Evolutionary conservation across 352 stramenopile species (phyloP), one percentile per base, ranked within the genome.

Genomic region (Pythium scleroteichum): DNA sequence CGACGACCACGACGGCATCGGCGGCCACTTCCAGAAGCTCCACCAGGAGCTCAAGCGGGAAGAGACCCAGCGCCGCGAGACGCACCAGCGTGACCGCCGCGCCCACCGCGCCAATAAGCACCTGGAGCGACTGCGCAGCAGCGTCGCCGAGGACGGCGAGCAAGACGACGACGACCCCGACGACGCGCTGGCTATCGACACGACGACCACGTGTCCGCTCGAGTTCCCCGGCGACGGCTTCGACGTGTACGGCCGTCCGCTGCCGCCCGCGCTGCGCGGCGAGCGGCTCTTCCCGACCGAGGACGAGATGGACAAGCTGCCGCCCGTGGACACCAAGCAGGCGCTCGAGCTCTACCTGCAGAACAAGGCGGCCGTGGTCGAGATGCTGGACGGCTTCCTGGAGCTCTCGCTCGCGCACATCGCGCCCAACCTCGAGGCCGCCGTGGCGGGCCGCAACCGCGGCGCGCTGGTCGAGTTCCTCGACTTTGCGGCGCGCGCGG

Each of bases 311-410:
- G 75, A 82, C 47, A 55, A 71, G n/a, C 49, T 90, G 13, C 71
- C 79, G 20, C 82, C 79, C 0, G 58, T 92, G 29, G 80, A 92
- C 53, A 88, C 76, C 0, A 86, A 79, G 50, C 71, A 73, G 1
- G 66, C 74, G 1, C 59, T 78, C 33, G 60, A 63, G 16, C 68
- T 90, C 19, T 92, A 90, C 52, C 59, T 82, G 19, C 76, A 89
- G 39, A 90, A 88, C 64, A 68, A 75, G 16, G 64, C 59, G 14
- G 80, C 79, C 8, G 71, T 88, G 62, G 48, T 73, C 3, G 83
- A 90, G 44, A 92, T 92, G 83, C 66, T 92, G 10, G 70, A 87
- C 39, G 83, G 83, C 0, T 92, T 79, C 44, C 63, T 73, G 13
- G 79, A 90, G 35, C 61, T 92, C 46, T 75, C 76, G 19, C 51